phyloP scores from a whole-genome alignment of 1,284 basidiomycete genomes.

The Veloboletus limbatus region DNA sequence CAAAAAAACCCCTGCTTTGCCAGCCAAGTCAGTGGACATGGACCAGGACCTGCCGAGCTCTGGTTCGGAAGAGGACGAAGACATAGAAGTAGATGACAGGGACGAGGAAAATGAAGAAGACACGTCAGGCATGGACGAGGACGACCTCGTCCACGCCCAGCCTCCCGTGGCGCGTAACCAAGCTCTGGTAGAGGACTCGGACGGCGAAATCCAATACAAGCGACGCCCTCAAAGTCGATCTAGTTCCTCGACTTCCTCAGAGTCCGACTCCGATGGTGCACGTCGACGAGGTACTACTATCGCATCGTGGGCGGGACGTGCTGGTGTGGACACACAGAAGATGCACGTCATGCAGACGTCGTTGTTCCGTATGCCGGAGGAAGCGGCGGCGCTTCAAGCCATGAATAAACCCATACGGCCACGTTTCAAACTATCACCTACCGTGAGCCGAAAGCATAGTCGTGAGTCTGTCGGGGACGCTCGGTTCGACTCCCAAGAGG shows the following conservation, averaged over 20 bases:
- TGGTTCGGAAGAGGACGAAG: conserved; percentile 21
- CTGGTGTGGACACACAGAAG: conserved; percentile 77
- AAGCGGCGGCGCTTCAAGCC: conserved; percentile 56
- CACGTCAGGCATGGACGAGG: conserved; percentile 50
- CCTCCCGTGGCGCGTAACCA: conserved; percentile 32
- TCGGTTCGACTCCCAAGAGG: conserved; percentile 64
- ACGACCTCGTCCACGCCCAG: conserved; percentile 40
- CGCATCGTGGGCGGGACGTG: conserved; percentile 63
- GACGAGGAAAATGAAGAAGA: conserved; percentile 38
- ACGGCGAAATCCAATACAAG: conserved; percentile 49
- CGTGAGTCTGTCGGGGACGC: conserved; percentile 73
- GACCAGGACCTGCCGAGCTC: conserved; percentile 24
- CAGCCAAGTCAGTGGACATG: conserved; percentile 21
- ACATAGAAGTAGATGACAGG: conserved; percentile 30
- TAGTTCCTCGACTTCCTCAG: conserved; percentile 30
- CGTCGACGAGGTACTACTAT: conserved; percentile 27
- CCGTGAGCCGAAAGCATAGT: conserved; percentile 63
- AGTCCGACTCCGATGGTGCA: conserved; percentile 36
- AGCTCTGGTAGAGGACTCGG: conserved; percentile 48
- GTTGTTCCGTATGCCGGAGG: conserved; percentile 74
- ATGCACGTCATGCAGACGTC: conserved; percentile 92
- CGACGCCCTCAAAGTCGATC: conserved; percentile 32
- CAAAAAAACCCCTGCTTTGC: conserved; percentile 12
- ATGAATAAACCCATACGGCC: conserved; percentile 43
- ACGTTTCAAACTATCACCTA: conserved; percentile 36